These are phyloP conservation scores for Linnemannia zychae DNA, from an alignment of 192 early-diverging fungal species.

Conservation along the genomic window DNA sequence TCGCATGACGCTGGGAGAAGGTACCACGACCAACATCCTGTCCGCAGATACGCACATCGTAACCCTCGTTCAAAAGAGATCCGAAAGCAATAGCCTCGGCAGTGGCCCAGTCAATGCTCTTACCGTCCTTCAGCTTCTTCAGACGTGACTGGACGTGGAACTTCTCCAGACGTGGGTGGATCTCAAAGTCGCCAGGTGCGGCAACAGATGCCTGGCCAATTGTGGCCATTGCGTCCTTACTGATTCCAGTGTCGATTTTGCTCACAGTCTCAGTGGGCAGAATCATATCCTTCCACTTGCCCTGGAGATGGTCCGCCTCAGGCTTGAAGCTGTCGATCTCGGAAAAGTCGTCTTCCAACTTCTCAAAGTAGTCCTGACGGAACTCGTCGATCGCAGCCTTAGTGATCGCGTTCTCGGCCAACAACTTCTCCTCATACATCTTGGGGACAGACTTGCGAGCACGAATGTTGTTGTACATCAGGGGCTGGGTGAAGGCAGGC, in stretches of 20 bases:
- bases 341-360: constrained; percentile 73
- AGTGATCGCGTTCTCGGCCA: constrained; percentile 65
- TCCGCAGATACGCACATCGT: constrained; percentile 93
- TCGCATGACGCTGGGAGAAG: constrained; percentile 96
- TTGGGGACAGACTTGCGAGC: constrained; percentile 85
- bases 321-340: constrained; percentile 72
- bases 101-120: constrained; percentile 93
- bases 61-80: constrained; percentile 84
- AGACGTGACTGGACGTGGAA: constrained; percentile 92
- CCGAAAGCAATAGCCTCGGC: constrained; percentile 95
- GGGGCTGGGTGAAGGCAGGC: constrained; percentile 96
- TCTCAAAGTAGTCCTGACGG: constrained; percentile 69
- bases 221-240: constrained; percentile 67
- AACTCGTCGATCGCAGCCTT: constrained; percentile 65
- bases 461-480: constrained; percentile 97
- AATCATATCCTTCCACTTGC: constrained; percentile 85
- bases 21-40: constrained; percentile 99
- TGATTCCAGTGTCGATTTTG: constrained; percentile 63
- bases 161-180: constrained; percentile 89
- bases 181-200: constrained; percentile 72
- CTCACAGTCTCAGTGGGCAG: constrained; percentile 71
- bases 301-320: constrained; percentile 72
- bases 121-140: constrained; percentile 76
- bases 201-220: constrained; percentile 87
- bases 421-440: constrained; percentile 86